Conservation (phyloP, 352 stramenopile genomes). For the Phytophthora pinifolia region DNA sequence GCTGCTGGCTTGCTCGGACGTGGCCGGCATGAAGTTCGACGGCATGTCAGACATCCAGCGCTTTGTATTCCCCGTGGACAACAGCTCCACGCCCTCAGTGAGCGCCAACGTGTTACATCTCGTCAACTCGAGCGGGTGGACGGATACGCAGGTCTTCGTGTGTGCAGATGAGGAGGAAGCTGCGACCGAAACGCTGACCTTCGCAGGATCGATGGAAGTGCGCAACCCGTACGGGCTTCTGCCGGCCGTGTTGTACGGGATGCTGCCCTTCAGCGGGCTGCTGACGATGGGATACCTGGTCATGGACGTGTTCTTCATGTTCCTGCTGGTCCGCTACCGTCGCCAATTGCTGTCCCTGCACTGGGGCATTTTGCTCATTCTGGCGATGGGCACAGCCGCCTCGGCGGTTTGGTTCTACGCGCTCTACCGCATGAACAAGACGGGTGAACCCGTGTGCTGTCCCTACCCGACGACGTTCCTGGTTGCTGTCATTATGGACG, state of each 20-base stretch:
- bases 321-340: conserved; percentile 70
- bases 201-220: conserved; percentile 72
- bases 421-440: conserved; percentile 88
- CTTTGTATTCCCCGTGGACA: conserved; percentile 63
- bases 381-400: conserved; percentile 71
- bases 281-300: conserved; percentile 73
- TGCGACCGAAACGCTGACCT: conserved; percentile 51
- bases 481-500: conserved; percentile 79
- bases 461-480: conserved; percentile 87
- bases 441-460: conserved; percentile 87
- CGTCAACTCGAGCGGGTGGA: conserved; percentile 72
- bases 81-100: conserved; percentile 41
- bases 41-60: conserved; percentile 70
- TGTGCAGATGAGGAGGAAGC: conserved; percentile 58
- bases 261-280: conserved; percentile 83
- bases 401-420: conserved; percentile 78
- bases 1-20: conserved; percentile 64
- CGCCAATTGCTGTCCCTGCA: conserved; percentile 78
- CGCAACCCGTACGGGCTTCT: conserved; percentile 82
- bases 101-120: conserved; percentile 52
- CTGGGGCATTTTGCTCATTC: conserved; percentile 78
- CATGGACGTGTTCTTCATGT: conserved; percentile 77
- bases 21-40: conserved; percentile 43
- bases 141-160: conserved; percentile 79
- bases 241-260: conserved; percentile 79